Evolutionary conservation across 139 green algal genomes (phyloP), one percentile per base, ranked within the genome.

Genomic region (Chlamydomonas schloesseri): DNA sequence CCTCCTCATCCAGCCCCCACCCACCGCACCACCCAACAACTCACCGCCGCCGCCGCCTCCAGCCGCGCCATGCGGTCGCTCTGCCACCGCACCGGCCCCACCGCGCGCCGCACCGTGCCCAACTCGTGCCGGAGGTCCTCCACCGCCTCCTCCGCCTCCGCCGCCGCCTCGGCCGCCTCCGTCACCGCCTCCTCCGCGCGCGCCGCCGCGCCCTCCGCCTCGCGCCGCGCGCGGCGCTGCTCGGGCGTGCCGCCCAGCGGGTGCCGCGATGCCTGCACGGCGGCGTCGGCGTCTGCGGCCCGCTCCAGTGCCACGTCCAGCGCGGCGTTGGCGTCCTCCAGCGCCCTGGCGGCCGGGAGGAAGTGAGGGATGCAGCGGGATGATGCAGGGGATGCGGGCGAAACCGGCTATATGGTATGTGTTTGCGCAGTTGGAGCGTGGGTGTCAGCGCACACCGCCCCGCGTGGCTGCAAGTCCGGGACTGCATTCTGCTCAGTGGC

Each of bases 51-150:
- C 42, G 20, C 46, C 46, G 2, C 64, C 28, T 36, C 42, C 62
- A 84, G 29, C 46, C 31, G 29, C 46, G 42, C 60, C 78, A 84
- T 74, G 17, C 78, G 64, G 14, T 84, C 64, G 64, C 31, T 65
- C 64, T 84, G 78, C 78, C 64, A 74, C 29, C 64, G 29, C n/a
- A 84, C 28, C 37, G 78, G 78, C 65, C 13, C 78, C 78, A 23
- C 42, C 62, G 78, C 78, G 64, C 64, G 37, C 26, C 78, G 64
- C 78, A 74, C 18, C 20, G 18, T 65, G 37, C 5, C 36, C 78
- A 84, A 13, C 62, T 74, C 62, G 42, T 3, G 28, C 64, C 28
- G 29, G 47, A 84, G 78, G 3, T 74, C 64, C 47, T 47, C 64
- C 47, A 31, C 37, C 78, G 3, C 64, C 37, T 5, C 78, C 78